Evolutionary conservation across 208 protist genomes (phyloP).

Genomic region (Trypanosoma theileri): DNA sequence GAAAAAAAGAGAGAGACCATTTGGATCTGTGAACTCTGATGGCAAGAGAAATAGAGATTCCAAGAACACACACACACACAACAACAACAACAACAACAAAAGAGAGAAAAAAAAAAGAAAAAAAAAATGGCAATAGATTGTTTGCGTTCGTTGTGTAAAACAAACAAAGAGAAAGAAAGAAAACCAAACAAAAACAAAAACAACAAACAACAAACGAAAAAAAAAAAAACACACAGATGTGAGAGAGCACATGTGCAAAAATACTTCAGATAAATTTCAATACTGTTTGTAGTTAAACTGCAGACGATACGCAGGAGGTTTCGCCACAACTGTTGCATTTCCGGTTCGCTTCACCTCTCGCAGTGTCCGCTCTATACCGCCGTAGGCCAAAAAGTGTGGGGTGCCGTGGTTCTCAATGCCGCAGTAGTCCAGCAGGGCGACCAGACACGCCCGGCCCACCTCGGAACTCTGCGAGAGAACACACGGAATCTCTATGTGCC

Average conservation of each 20-base stretch:
- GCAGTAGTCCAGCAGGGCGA: slow-evolving; percentile 84
- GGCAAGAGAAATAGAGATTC: no score
- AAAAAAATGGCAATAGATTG: not conserved
- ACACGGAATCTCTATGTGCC: slow-evolving; percentile 43
- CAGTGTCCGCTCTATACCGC: slow-evolving; percentile 65
- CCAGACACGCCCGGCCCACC: slow-evolving; percentile 63
- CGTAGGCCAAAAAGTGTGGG: slow-evolving; percentile 46
- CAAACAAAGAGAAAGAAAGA: slow-evolving; percentile 18
- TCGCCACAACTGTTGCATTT: slow-evolving; percentile 19
- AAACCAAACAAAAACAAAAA: slow-evolving; percentile 1
- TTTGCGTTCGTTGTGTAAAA: not conserved
- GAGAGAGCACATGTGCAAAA: no score
- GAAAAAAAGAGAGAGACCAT: no score
- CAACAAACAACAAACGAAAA: no score
- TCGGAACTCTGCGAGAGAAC: slow-evolving; percentile 70
- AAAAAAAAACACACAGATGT: no score
- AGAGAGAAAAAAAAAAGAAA: not conserved
- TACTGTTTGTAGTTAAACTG: slow-evolving; percentile 53
- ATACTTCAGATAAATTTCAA: not conserved
- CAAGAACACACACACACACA: no score
- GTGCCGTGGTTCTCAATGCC: slow-evolving; percentile 35
- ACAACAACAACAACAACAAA: no score
- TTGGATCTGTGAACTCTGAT: no score
- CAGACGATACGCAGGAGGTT: slow-evolving; percentile 13
- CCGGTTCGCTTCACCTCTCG: slow-evolving; percentile 62